Percentiles rank a stretch among this genome's conserved stretches.
These are phyloP conservation scores for Ophiosphaerella korrae DNA, from an alignment of 2,329 filamentous ascomycete genomes.

Conservation along the genomic window DNA sequence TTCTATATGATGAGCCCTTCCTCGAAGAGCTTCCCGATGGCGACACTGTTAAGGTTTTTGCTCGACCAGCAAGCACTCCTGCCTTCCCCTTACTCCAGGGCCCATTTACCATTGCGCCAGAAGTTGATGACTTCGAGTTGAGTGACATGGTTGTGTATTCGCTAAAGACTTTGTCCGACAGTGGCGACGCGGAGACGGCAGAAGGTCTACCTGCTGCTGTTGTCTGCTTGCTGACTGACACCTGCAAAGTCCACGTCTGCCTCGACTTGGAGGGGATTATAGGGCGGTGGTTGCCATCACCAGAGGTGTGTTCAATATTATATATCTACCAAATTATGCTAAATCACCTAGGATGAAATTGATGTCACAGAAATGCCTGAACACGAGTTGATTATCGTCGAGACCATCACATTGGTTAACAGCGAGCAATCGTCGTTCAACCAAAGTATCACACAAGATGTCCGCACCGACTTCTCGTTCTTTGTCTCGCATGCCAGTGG, in stretches of 20 bases:
- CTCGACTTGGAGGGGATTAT: constrained; percentile 66
- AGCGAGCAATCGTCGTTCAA: constrained; percentile 44
- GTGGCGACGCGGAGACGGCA: constrained; percentile 54
- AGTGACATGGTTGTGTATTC: constrained; percentile 66
- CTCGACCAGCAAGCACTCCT: constrained; percentile 59
- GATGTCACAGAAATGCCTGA: constrained; percentile 21
- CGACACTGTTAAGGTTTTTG: constrained; percentile 58
- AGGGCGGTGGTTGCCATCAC: constrained; percentile 65
- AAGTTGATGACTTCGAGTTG: constrained; percentile 61
- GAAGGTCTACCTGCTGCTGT: constrained; percentile 62
- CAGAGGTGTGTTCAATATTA: constrained; percentile 28
- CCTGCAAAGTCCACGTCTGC: constrained; percentile 62
- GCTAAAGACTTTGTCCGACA: constrained; percentile 54
- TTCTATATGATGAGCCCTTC: constrained; percentile 56
- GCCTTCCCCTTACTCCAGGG: constrained; percentile 66
- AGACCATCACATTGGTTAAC: constrained; percentile 45
- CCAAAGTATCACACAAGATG: constrained; percentile 63
- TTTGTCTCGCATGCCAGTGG: constrained; percentile 62
- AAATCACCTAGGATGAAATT: constrained; percentile 26
- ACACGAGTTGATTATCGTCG: constrained; percentile 46
- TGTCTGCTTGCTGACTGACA: constrained; percentile 62
- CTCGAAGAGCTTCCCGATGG: constrained; percentile 48
- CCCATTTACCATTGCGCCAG: constrained; percentile 61
- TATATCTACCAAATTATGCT: background rate
- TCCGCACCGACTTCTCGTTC: constrained; percentile 62